These are phyloP conservation scores for Chrysoporthe deuterocubensis DNA, from an alignment of 2,329 filamentous ascomycete species.

Conservation along the genomic window DNA sequence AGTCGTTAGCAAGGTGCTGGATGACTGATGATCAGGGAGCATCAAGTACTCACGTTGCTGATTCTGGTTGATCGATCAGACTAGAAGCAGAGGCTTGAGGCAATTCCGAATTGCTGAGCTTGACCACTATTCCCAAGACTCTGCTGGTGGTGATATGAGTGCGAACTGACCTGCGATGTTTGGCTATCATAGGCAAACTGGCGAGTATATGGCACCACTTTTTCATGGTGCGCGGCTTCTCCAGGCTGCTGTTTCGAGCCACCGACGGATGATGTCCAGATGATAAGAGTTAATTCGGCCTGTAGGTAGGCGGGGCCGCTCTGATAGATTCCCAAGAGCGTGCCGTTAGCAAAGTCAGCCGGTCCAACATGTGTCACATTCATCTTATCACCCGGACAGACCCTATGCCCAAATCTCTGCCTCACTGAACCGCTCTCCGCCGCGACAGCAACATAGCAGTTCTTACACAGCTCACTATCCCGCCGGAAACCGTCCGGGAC, in stretches of 20 bases:
- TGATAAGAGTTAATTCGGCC: neutral
- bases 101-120: neutral
- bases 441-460: neutral
- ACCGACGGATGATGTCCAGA: neutral
- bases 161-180: neutral
- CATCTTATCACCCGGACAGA: neutral
- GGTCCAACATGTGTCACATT: neutral
- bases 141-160: neutral
- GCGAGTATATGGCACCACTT: neutral
- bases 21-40: neutral
- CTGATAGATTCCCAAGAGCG: neutral
- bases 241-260: neutral
- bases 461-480: slow-evolving; percentile 11
- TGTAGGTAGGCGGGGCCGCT: too few species aligned
- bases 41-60: neutral
- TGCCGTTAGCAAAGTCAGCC: neutral
- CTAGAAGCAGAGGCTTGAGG: neutral
- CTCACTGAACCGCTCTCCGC: neutral
- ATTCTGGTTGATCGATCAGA: neutral
- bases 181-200: neutral
- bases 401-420: neutral
- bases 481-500: slow-evolving; percentile 27
- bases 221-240: neutral
- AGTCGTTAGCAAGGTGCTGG: neutral
- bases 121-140: too few species aligned